Conservation (phyloP, 768 basidiomycete genomes). For the Tylopilus felleus region DNA sequence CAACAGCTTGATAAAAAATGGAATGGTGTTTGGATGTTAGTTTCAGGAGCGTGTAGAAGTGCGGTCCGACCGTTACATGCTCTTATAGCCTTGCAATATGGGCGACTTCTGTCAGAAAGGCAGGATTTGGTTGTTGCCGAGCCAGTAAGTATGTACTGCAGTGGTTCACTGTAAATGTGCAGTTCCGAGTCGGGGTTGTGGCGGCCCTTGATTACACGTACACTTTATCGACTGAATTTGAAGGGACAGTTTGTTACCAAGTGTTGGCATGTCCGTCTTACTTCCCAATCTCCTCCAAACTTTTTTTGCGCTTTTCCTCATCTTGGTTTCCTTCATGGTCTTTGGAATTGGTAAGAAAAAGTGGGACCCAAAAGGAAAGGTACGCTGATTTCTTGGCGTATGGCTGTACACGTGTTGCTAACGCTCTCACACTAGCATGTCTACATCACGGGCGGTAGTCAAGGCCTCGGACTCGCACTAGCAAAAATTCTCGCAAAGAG, state of each 20-base stretch:
- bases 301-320: constrained; percentile 11
- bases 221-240: too few relatives aligned
- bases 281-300: neutral
- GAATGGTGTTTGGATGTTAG: too few relatives aligned
- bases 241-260: neutral
- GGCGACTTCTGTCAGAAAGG: too few relatives aligned
- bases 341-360: constrained; percentile 29
- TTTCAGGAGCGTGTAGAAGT: too few relatives aligned
- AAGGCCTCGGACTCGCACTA: constrained; percentile 75
- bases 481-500: constrained; percentile 59
- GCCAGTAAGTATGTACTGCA: too few relatives aligned
- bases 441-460: constrained; percentile 81
- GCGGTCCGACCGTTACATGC: too few relatives aligned
- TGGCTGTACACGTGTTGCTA: neutral
- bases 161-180: too few relatives aligned
- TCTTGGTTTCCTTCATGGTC: constrained; percentile 15
- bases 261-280: neutral
- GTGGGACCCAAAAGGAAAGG: constrained; percentile 52
- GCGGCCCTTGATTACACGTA: too few relatives aligned
- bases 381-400: neutral
- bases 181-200: too few relatives aligned
- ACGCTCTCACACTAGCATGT: constrained; percentile 52
- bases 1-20: too few relatives aligned
- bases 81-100: too few relatives aligned
- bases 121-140: too few relatives aligned